Evolutionary conservation across 2,329 filamentous ascomycete species (phyloP).

Genomic region (Calonectria montana): DNA sequence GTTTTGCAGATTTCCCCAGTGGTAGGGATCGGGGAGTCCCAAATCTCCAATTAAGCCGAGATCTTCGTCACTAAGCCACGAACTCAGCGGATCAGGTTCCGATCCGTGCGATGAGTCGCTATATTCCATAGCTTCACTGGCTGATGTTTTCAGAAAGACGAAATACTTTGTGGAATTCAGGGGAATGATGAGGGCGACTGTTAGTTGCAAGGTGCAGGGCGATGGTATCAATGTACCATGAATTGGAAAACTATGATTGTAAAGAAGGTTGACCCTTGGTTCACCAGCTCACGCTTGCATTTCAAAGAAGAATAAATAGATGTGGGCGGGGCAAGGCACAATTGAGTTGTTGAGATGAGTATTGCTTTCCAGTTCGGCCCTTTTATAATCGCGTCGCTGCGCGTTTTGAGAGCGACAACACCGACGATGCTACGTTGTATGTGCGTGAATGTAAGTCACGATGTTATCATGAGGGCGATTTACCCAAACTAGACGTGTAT

Average conservation of each 20-base stretch:
- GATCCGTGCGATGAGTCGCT: neutral
- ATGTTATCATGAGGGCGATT: neutral
- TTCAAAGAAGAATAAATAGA: neutral
- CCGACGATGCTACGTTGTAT: conserved; percentile 10
- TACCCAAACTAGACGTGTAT: neutral
- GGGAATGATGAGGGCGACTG: too few species aligned
- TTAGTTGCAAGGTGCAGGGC: too few species aligned
- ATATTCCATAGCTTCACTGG: conserved; percentile 2
- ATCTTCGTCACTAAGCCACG: conserved; percentile 25
- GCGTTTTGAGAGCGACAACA: neutral
- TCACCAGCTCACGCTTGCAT: too few species aligned
- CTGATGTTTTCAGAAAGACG: neutral
- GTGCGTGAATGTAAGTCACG: conserved; percentile 10
- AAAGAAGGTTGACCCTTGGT: too few species aligned
- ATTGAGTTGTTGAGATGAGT: neutral
- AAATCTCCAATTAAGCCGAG: conserved; percentile 17
- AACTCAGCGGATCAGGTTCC: neutral
- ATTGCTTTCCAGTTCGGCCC: neutral
- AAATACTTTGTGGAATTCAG: neutral
- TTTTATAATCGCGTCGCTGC: conserved; percentile 16
- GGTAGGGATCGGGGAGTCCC: conserved; percentile 33
- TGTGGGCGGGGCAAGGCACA: neutral
- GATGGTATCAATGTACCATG: too few species aligned
- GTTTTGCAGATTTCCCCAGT: neutral
- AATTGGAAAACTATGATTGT: too few species aligned